Percentiles rank a stretch among this genome's conserved stretches.
phyloP scores from a whole-genome alignment of 1,284 basidiomycete genomes.

The Caloboletus firmus region DNA sequence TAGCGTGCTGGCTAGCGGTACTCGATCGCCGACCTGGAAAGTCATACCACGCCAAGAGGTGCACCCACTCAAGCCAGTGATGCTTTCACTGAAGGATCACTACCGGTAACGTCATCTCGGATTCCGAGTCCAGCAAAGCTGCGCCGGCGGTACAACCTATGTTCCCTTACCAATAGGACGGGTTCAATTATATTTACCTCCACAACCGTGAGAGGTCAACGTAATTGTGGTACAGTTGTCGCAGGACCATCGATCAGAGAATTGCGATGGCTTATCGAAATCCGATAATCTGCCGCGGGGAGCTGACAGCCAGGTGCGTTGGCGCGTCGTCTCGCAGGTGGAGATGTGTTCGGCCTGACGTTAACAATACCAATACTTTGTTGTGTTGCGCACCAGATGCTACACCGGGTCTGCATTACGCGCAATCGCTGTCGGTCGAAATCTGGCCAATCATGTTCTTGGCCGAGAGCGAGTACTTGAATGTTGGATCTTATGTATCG shows the following conservation, averaged over 20 bases:
- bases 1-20: not conserved
- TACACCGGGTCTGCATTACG: not conserved
- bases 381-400: not conserved
- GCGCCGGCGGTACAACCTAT: not conserved
- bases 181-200: not conserved
- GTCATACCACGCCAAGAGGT: not conserved
- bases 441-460: not conserved
- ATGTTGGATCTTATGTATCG: not conserved
- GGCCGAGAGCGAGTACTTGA: not conserved
- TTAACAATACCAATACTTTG: not conserved
- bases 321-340: too few relatives aligned
- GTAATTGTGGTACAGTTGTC: not conserved
- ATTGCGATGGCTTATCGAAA: not conserved
- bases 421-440: not conserved
- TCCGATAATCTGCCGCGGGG: not conserved
- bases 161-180: not conserved
- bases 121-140: not conserved
- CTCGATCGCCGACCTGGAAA: not conserved
- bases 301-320: not conserved
- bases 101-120: not conserved
- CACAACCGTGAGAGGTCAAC: not conserved
- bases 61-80: not conserved
- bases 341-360: not conserved
- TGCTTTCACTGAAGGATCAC: not conserved
- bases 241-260: not conserved